Evolutionary conservation across 148 eudicot genomes (phyloP), one percentile per base, ranked within the genome.

Genomic region (Chenopodium album): DNA sequence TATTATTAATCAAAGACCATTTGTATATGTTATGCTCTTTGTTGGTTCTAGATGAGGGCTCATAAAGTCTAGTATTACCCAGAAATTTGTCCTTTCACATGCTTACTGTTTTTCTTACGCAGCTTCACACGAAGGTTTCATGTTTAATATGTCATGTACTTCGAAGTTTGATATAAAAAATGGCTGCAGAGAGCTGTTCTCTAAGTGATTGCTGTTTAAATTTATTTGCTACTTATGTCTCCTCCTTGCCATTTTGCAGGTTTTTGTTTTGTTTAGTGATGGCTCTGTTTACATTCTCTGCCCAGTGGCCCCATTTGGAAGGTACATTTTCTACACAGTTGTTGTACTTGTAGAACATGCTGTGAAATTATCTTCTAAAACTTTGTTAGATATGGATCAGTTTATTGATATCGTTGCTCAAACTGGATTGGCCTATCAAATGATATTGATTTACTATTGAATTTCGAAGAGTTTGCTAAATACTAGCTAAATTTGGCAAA

Each of bases 251-350:
- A 32, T 78, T 56, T 74, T 92, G 89, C 90, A 95, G 99, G 98
- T 94, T 71, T 92, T 95, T 82, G 48, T 95, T 78, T 81, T 92
- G 82, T 95, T 90, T 83, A 92, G 94, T 82, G 94, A 95, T 83
- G 99, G 99, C 66, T 89, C 94, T 59, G 86, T 90, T 78, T 94
- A 94, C 82, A 76, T 91, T 73, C 88, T 95, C 56, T 95, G 99
- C 84, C 99, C 99, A 62, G 91, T 95, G 80, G 95, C 90, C 46
- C 99, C 98, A 78, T 95, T 94, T 84, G 98, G 98, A 90, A 92
- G 99, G 99, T 85, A 69, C 59, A 29, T 23, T 50, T 64, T 63
- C 59, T 84, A n/a, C 88, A 82, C 26, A 37, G n/a, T 22, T n/a
- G 62, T 44, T 72, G 22, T 56, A 13, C 16, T 72, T 44, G 47